Evolutionary conservation across 2,329 filamentous ascomycete species (phyloP).

Genomic region (Tricladium varicosporioides): DNA sequence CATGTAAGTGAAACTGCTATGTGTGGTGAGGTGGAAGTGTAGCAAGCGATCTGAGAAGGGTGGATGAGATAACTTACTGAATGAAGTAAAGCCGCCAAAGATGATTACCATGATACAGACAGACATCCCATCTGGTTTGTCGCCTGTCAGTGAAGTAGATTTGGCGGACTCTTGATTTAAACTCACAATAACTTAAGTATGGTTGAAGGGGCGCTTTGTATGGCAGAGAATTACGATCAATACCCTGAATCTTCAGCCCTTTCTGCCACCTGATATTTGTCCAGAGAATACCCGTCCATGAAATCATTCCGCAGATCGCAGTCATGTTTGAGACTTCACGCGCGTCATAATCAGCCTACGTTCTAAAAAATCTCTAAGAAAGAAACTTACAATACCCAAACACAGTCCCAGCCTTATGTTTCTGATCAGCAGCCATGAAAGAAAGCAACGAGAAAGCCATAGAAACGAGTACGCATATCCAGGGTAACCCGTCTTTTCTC

Average conservation of each 20-base stretch:
- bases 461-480: slow-evolving; percentile 42
- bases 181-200: slow-evolving; percentile 31
- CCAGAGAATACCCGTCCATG: slow-evolving; percentile 44
- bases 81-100: neutral
- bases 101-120: neutral
- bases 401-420: slow-evolving; percentile 47
- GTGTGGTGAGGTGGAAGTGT: too few species aligned
- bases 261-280: slow-evolving; percentile 54
- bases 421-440: slow-evolving; percentile 43
- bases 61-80: neutral
- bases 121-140: neutral
- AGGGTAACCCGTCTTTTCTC: slow-evolving; percentile 55
- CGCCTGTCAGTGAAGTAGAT: neutral
- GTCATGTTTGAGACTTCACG: slow-evolving; percentile 65
- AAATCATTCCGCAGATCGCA: slow-evolving; percentile 42
- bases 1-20: too few species aligned
- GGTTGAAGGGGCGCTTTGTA: slow-evolving; percentile 54
- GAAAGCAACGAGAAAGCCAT: slow-evolving; percentile 42
- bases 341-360: too few species aligned
- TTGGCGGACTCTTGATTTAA: neutral
- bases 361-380: neutral
- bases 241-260: slow-evolving; percentile 41
- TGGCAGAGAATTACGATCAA: slow-evolving; percentile 40
- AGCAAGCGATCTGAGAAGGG: neutral
- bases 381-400: slow-evolving; percentile 50